phyloP scores from a whole-genome alignment of 345 rosid genomes.

The Rhodamnia argentea region DNA sequence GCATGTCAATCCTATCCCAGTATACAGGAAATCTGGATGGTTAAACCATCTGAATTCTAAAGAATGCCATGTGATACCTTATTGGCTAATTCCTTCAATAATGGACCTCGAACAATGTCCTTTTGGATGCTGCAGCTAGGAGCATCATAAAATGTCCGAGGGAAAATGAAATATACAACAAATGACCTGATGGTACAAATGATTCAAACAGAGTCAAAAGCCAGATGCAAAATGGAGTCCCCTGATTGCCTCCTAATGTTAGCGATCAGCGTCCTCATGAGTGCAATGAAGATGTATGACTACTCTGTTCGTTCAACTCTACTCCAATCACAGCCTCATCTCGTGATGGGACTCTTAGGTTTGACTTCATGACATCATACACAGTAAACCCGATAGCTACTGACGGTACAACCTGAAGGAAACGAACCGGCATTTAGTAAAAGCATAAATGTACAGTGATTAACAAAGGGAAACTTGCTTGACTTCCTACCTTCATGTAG shows the following conservation, averaged over 20 bases:
- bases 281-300: slow-evolving; percentile 35
- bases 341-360: slow-evolving; percentile 71
- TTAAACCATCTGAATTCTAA: not conserved
- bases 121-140: not conserved
- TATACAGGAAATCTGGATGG: not conserved
- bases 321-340: slow-evolving; percentile 49
- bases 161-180: not conserved
- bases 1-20: not conserved
- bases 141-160: not conserved
- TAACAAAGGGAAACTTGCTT: not conserved
- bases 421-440: not conserved
- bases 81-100: not conserved
- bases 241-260: not conserved
- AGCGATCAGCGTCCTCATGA: slow-evolving; percentile 5
- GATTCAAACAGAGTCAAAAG: not conserved
- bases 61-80: not conserved
- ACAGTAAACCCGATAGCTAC: slow-evolving; percentile 95
- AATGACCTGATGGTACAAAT: not conserved
- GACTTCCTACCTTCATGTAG: slow-evolving; percentile 57
- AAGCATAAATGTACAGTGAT: not conserved
- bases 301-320: slow-evolving; percentile 36
- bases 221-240: not conserved
- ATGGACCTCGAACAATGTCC: not conserved
- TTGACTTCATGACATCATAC: slow-evolving; percentile 75
- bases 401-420: slow-evolving; percentile 73